These are phyloP conservation scores for Parafenestella ontariensis DNA, from an alignment of 2,329 filamentous ascomycete species.

Conservation along the genomic window DNA sequence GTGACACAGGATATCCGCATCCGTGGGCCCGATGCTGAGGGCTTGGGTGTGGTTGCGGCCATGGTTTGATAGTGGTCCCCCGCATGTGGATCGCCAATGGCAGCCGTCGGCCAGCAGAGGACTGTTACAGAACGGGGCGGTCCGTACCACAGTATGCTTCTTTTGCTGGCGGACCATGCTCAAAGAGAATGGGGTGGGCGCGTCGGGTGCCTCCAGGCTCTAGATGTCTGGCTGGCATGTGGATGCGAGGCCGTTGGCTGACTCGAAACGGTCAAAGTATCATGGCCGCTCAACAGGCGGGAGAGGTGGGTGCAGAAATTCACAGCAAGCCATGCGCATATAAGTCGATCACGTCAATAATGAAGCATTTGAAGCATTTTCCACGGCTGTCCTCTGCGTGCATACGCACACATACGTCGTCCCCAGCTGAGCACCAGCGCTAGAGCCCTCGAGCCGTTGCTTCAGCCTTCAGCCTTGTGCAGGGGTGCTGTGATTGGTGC, in stretches of 20 bases:
- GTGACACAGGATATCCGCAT: not conserved
- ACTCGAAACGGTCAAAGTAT: slow-evolving; percentile 20
- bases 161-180: slow-evolving; percentile 1
- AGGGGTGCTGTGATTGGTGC: slow-evolving; percentile 24
- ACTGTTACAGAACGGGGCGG: slow-evolving; percentile 13
- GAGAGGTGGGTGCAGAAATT: too few species aligned
- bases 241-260: slow-evolving; percentile 1
- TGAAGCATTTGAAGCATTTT: not conserved
- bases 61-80: slow-evolving; percentile 9
- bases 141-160: slow-evolving; percentile 6
- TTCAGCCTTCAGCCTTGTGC: slow-evolving; percentile 19
- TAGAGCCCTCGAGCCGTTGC: slow-evolving; percentile 20
- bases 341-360: too few species aligned
- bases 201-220: not conserved
- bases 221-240: too few species aligned
- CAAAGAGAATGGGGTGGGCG: slow-evolving; percentile 1
- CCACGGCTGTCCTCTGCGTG: not conserved
- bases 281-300: slow-evolving; percentile 1
- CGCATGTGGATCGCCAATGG: slow-evolving; percentile 6
- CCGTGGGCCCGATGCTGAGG: not conserved
- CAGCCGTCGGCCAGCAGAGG: not conserved
- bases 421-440: slow-evolving; percentile 10
- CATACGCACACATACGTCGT: not conserved
- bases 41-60: slow-evolving; percentile 11
- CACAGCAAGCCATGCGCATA: too few species aligned